Percentiles rank a stretch among this genome's conserved stretches.
Conservation (phyloP, 108 stramenopile species). For the Mediolabrus comicus region DNA sequence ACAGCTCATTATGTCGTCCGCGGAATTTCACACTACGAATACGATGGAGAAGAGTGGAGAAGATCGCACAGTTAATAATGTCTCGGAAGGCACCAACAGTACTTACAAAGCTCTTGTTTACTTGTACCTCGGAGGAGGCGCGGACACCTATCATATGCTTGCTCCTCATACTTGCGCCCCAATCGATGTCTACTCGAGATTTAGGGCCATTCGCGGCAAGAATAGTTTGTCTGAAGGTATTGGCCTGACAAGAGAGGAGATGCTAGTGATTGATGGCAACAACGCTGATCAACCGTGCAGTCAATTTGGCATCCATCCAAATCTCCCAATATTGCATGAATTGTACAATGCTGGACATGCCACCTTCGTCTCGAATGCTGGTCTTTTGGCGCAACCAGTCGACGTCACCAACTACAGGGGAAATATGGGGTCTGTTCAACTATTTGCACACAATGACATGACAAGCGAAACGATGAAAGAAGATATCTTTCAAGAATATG, state of each 20-base stretch:
- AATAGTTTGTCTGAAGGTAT: constrained; percentile 25
- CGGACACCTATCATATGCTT: constrained; percentile 63
- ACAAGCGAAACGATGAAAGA: constrained; percentile 31
- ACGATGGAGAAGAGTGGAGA: constrained; percentile 23
- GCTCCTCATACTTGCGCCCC: constrained; percentile 46
- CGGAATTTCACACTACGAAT: constrained; percentile 69
- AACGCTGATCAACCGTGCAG: constrained; percentile 44
- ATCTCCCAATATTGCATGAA: constrained; percentile 23
- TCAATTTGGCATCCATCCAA: constrained; percentile 49
- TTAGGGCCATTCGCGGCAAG: constrained; percentile 43
- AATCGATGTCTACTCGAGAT: constrained; percentile 42
- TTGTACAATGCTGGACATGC: constrained; percentile 44
- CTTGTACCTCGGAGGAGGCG: constrained; percentile 54
- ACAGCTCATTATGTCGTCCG: constrained; percentile 46
- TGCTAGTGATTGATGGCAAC: constrained; percentile 39
- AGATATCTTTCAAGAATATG: constrained; percentile 33
- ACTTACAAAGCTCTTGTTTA: constrained; percentile 71
- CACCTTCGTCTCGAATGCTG: constrained; percentile 50
- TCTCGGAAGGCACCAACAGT: constrained; percentile 1
- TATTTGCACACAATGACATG: constrained; percentile 69
- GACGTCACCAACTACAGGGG: constrained; percentile 27
- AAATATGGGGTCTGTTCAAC: constrained; percentile 27
- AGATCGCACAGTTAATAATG: constrained; percentile 1
- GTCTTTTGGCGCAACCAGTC: constrained; percentile 46
- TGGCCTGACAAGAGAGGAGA: constrained; percentile 13